A percentile compares a stretch with the other conserved stretches of the same genome.
Evolutionary conservation across 331 rosid species (phyloP).

Genomic region (Dryas integrifolia): DNA sequence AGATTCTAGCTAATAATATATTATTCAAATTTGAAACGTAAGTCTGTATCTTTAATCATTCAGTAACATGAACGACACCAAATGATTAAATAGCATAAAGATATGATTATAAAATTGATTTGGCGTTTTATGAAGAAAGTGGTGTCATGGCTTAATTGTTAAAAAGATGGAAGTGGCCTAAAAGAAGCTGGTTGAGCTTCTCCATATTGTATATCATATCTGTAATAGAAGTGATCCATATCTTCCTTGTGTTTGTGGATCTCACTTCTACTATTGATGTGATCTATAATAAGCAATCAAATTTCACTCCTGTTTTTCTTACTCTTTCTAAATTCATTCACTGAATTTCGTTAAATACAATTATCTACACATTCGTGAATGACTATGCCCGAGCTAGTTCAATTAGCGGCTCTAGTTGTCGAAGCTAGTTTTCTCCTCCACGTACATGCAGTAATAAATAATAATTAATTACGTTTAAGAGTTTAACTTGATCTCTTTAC

Average conservation of each 20-base stretch:
- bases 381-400: too few species aligned
- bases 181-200: not conserved
- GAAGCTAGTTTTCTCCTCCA: too few species aligned
- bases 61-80: constrained; percentile 22
- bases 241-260: too few species aligned
- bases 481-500: not conserved
- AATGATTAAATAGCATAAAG: constrained; percentile 19
- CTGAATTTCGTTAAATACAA: too few species aligned
- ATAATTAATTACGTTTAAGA: too few species aligned
- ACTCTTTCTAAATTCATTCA: too few species aligned
- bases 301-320: too few species aligned
- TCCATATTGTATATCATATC: not conserved
- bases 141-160: not conserved
- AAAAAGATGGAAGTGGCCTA: not conserved
- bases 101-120: not conserved
- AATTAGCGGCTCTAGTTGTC: too few species aligned
- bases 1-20: not conserved
- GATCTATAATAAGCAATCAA: too few species aligned
- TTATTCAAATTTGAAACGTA: not conserved
- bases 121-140: not conserved
- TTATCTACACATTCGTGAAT: too few species aligned
- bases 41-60: constrained; percentile 23
- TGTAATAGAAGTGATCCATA: too few species aligned
- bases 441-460: not conserved
- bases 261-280: too few species aligned